Evolutionary conservation across 768 basidiomycete species (phyloP), one percentile per base, ranked within the genome.

Genomic region (Tephrocybe sp.): DNA sequence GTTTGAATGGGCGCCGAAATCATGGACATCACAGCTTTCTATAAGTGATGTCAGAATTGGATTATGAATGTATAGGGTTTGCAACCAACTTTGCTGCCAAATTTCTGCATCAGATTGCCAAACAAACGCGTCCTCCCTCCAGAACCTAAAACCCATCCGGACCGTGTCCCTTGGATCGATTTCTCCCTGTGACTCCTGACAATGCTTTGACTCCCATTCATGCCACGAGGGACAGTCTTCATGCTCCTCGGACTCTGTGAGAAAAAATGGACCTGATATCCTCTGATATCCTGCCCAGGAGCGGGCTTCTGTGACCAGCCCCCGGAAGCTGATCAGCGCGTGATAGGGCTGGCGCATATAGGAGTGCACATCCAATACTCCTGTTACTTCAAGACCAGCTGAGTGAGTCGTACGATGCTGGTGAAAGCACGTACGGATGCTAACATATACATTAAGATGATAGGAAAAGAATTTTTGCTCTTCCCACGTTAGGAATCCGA

Each of bases 1-100:
- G 88, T 80, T 56, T 90, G 88, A 4, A 86, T 66, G 30, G 78
- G 70, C 48, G 75, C 65, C 1, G 76, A 66, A 62, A 88, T 84
- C 84, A 88, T 83, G 42, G 41, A 39, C 8, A 30, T 9, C n/a
- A 30, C 11, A 23, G 37, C 6, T 26, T 28, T 17, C 28, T 30
- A 12, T 30, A 30, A 30, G 28, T 30, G 28, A n/a, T n/a, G n/a
- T n/a, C n/a, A n/a, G n/a, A n/a, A n/a, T n/a, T n/a, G n/a, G n/a
- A n/a, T n/a, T n/a, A n/a, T n/a, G n/a, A n/a, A n/a, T n/a, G n/a
- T n/a, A n/a, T n/a, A n/a, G n/a, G n/a, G n/a, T n/a, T n/a, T n/a
- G n/a, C n/a, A n/a, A n/a, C n/a, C n/a, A n/a, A n/a, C n/a, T n/a
- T n/a, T n/a, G n/a, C n/a, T n/a, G n/a, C n/a, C n/a, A n/a, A n/a